A percentile compares a stretch with the other conserved stretches of the same genome.
Evolutionary conservation across 805 yeast genomes (phyloP).

Genomic region (Spathaspora girioi): DNA sequence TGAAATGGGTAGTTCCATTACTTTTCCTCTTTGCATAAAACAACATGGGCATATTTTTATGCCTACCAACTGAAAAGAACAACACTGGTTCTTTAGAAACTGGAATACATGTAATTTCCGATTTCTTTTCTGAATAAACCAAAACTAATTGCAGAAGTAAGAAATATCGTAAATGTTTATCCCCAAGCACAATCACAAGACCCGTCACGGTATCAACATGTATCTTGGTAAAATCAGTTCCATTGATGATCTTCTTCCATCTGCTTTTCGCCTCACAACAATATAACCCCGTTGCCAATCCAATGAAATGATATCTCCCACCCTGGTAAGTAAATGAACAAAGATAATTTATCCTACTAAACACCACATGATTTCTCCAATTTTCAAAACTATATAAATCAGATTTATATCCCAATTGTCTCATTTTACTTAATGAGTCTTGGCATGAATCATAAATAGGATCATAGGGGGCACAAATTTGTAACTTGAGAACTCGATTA

Average conservation of each 20-base stretch:
- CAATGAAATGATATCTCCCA: slow-evolving; percentile 49
- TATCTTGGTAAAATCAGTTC: slow-evolving; percentile 53
- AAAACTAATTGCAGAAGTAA: slow-evolving; percentile 59
- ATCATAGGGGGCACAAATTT: slow-evolving; percentile 49
- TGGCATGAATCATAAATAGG: slow-evolving; percentile 38
- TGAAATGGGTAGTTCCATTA: slow-evolving; percentile 46
- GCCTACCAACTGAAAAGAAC: slow-evolving; percentile 67
- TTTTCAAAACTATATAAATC: slow-evolving; percentile 22
- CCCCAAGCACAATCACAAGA: slow-evolving; percentile 56
- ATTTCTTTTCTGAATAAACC: slow-evolving; percentile 47
- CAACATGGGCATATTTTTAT: slow-evolving; percentile 57
- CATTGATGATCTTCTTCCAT: slow-evolving; percentile 60
- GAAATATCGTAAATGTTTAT: slow-evolving; percentile 56
- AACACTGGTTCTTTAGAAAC: slow-evolving; percentile 47
- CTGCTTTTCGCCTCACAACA: slow-evolving; percentile 41
- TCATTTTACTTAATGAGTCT: slow-evolving; percentile 18
- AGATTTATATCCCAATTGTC: slow-evolving; percentile 17
- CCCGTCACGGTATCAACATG: slow-evolving; percentile 56
- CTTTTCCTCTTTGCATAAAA: slow-evolving; percentile 54
- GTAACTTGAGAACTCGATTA: slow-evolving; percentile 48
- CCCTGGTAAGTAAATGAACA: slow-evolving; percentile 44
- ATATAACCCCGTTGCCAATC: slow-evolving; percentile 62
- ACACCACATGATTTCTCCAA: slow-evolving; percentile 21
- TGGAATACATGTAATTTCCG: slow-evolving; percentile 43
- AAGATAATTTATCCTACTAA: slow-evolving; percentile 40